These are phyloP conservation scores for Candida namnaoensis DNA, from an alignment of 805 yeast genomes.

Conservation along the genomic window DNA sequence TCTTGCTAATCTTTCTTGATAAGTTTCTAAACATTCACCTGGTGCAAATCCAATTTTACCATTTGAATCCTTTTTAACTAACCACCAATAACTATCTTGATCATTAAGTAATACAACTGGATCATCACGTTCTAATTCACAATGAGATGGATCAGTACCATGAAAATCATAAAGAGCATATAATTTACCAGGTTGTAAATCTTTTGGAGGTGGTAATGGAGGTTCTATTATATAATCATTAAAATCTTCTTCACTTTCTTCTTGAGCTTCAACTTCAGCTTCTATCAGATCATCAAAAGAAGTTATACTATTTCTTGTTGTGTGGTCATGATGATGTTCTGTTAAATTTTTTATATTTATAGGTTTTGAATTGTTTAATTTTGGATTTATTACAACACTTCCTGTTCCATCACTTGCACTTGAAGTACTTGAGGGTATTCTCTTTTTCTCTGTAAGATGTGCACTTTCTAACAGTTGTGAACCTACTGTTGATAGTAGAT, in stretches of 20 bases:
- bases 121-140: constrained; percentile 71
- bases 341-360: neutral
- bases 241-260: constrained; percentile 29
- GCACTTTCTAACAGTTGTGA: constrained; percentile 12
- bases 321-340: too few relatives aligned
- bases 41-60: constrained; percentile 90
- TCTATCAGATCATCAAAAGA: constrained; percentile 8
- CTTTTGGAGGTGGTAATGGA: constrained; percentile 57
- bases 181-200: constrained; percentile 71
- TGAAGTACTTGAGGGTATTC: constrained; percentile 12
- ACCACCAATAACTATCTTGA: constrained; percentile 95
- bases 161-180: constrained; percentile 82
- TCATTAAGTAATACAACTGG: constrained; percentile 79
- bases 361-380: neutral
- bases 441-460: constrained; percentile 11
- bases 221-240: constrained; percentile 29
- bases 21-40: constrained; percentile 90
- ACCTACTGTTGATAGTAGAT: constrained; percentile 10
- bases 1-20: constrained; percentile 84
- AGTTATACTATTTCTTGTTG: neutral
- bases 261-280: constrained; percentile 17
- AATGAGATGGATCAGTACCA: constrained; percentile 92
- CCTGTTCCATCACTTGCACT: constrained; percentile 12
- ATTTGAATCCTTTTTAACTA: constrained; percentile 51
- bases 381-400: constrained; percentile 8